A percentile compares a stretch with the other conserved stretches of the same genome.
phyloP scores from a whole-genome alignment of 2,329 filamentous ascomycete genomes.

The Fusarium paranaense region DNA sequence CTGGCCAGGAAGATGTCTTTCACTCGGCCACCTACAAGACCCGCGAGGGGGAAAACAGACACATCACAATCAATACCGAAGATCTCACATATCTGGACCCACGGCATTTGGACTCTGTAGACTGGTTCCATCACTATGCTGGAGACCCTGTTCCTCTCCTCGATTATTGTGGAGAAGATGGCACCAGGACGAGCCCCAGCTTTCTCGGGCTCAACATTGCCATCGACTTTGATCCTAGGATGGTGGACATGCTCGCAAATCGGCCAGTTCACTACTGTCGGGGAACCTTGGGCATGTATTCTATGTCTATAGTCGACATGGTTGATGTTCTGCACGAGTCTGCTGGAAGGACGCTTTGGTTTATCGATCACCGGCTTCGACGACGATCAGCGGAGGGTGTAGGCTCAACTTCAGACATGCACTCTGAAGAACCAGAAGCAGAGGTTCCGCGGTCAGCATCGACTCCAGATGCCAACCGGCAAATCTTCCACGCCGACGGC shows the following conservation, averaged over 20 bases:
- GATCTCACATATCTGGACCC: constrained; percentile 22
- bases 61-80: constrained; percentile 16
- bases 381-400: background rate
- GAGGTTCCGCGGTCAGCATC: background rate
- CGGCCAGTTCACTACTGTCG: background rate
- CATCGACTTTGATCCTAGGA: constrained; percentile 19
- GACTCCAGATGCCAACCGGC: background rate
- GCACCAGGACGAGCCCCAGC: background rate
- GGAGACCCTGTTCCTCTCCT: constrained; percentile 5
- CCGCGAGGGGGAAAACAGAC: background rate
- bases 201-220: constrained; percentile 24
- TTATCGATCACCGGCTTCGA: constrained; percentile 13
- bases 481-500: background rate
- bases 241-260: background rate
- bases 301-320: constrained; percentile 6
- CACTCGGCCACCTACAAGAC: constrained; percentile 24
- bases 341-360: constrained; percentile 12
- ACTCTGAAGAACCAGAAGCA: background rate
- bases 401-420: background rate
- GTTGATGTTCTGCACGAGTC: background rate
- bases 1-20: background rate
- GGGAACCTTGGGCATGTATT: background rate
- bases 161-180: background rate
- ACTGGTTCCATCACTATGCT: background rate
- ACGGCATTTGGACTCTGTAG: background rate